Percentiles rank a stretch among this genome's conserved stretches.
These are phyloP conservation scores for Magnusiomyces clavatus DNA, from an alignment of 1,139 yeast species.

Conservation along the genomic window DNA sequence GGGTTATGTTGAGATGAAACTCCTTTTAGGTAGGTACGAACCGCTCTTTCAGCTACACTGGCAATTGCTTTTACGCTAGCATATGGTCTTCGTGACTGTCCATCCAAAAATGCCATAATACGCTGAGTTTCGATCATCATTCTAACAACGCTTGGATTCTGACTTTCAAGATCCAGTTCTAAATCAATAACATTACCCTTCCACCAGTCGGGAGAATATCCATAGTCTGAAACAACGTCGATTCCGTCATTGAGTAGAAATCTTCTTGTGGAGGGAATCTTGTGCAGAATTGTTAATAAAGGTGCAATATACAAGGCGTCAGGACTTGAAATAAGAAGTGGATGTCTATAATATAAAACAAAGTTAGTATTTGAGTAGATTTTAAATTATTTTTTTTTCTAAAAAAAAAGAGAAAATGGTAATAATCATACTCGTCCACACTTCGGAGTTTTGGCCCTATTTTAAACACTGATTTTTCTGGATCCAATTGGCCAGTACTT, in stretches of 20 bases:
- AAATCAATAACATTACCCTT: constrained; percentile 28
- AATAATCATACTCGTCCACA: constrained; percentile 8
- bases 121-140: constrained; percentile 37
- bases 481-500: constrained; percentile 5
- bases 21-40: constrained; percentile 9
- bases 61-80: constrained; percentile 31
- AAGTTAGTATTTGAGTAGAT: constrained; percentile 10
- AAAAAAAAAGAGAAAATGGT: not conserved
- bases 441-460: constrained; percentile 11
- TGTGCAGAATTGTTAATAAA: constrained; percentile 37
- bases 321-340: constrained; percentile 35
- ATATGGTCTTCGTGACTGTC: constrained; percentile 35
- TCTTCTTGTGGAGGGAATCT: constrained; percentile 36
- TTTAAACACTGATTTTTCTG: constrained; percentile 5
- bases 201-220: constrained; percentile 41
- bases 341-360: constrained; percentile 17
- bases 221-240: constrained; percentile 31
- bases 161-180: not conserved
- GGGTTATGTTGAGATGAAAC: constrained; percentile 19
- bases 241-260: constrained; percentile 31
- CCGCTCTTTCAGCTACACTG: constrained; percentile 23
- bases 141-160: constrained; percentile 17
- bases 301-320: constrained; percentile 36
- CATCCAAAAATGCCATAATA: constrained; percentile 38
- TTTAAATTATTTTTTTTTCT: too few relatives aligned